A percentile compares a stretch with the other conserved stretches of the same genome.
phyloP scores from a whole-genome alignment of 352 stramenopile genomes.

The Elongisporangium anandrum region DNA sequence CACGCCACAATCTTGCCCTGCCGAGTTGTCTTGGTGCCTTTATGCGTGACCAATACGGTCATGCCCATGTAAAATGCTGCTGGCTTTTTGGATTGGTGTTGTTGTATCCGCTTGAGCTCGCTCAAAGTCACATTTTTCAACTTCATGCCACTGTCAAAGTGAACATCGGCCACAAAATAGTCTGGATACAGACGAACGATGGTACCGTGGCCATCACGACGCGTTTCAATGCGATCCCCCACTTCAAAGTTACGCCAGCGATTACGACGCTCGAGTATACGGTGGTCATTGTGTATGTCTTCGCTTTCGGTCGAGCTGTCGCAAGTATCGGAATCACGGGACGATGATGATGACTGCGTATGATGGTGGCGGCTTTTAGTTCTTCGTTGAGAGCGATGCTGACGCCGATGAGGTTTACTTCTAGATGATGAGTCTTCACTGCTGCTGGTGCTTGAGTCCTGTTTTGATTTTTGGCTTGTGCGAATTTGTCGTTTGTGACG shows the following conservation, averaged over 20 bases:
- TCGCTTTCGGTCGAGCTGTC: background rate
- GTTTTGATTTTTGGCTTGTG: constrained; percentile 4
- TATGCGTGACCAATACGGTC: constrained; percentile 34
- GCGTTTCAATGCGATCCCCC: constrained; percentile 44
- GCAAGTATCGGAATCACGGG: background rate
- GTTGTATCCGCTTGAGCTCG: constrained; percentile 16
- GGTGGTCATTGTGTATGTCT: background rate
- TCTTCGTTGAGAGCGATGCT: background rate
- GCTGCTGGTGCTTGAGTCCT: constrained; percentile 1
- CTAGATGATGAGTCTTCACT: background rate
- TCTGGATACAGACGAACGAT: constrained; percentile 57
- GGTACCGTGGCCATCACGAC: constrained; percentile 32
- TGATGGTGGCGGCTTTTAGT: background rate
- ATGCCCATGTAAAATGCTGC: constrained; percentile 16
- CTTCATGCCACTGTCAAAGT: constrained; percentile 55
- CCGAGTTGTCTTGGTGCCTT: constrained; percentile 43
- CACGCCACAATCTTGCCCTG: constrained; percentile 46
- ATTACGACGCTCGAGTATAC: background rate
- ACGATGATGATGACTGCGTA: background rate
- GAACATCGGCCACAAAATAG: constrained; percentile 67
- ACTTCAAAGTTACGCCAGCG: constrained; percentile 30
- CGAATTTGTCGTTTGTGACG: background rate
- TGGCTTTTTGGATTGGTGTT: constrained; percentile 2
- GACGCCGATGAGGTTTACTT: background rate
- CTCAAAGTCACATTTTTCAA: constrained; percentile 58